Base-by-base conservation (phyloP, 441 rosid species). In the Gossypium lobatum region DNA sequence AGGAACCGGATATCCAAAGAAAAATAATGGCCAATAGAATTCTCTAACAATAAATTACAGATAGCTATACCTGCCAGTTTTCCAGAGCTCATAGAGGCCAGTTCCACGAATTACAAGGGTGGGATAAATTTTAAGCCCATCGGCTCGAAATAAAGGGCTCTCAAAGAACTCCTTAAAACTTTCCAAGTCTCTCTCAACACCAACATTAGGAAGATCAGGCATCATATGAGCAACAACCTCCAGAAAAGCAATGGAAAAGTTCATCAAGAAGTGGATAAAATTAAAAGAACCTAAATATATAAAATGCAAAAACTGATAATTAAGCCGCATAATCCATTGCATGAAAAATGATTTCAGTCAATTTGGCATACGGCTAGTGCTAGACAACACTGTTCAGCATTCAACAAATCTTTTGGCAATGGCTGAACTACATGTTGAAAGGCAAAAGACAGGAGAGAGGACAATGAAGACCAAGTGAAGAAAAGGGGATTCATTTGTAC, bases 161-260 rank as follows among this genome's bases (percentile, higher is more conserved):
- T 93, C 98, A 17, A 95, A 95, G 82, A 95, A 95, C 86, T 95
- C 99, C 75, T 80, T 77, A 76, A 95, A 95, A 79, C 98, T 93
- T 85, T 93, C 99, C 86, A 95, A 72, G 83, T 95, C 99, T 83
- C 97, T 89, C 89, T 93, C 97, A 77, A 93, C 90, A 53, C 98
- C 98, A 81, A 95, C 99, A 84, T 93, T 95, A n/a, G 99, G 98
- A 75, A 95, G 99, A 84, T 95, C 98, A 18, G 98, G 98, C 98
- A 93, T 95, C 99, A 95, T 95, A 78, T 95, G 99, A 70, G 99
- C 98, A 84, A 95, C 99, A 80, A 95, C 97, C 99, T 95, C 80
- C 52, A 84, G 57, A 23, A 45, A 70, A 76, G 57, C 68, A 73
- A 48, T 64, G 70, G 62, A 69, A 68, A n/a, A 67, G 20, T 25